phyloP scores from a whole-genome alignment of 306 rosid species.

The Castanospermum australe region DNA sequence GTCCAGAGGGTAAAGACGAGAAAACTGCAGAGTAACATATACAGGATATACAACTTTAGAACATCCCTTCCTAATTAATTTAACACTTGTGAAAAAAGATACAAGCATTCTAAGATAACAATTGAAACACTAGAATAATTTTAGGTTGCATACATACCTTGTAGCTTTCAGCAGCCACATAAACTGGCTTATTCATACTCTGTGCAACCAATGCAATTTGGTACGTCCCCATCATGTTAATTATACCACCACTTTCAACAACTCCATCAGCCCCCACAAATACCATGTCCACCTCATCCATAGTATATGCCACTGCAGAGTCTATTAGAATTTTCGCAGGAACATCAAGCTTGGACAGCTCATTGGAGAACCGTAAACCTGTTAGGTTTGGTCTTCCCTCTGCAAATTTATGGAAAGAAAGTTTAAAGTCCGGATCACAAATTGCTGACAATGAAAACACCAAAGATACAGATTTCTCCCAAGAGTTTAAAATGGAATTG shows the following conservation, averaged over 20 bases:
- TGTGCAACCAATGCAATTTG: constrained; percentile 91
- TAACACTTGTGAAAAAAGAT: background rate
- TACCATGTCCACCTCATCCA: constrained; percentile 99
- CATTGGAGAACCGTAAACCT: constrained; percentile 76
- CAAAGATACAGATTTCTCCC: background rate
- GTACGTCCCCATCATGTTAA: constrained; percentile 96
- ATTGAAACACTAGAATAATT: background rate
- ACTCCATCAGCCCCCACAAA: constrained; percentile 96
- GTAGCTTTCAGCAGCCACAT: constrained; percentile 98
- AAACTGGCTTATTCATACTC: constrained; percentile 87
- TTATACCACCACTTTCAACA: constrained; percentile 96
- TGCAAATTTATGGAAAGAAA: constrained; percentile 37
- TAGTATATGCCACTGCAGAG: constrained; percentile 89
- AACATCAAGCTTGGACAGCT: constrained; percentile 85
- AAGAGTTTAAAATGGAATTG: background rate
- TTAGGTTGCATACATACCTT: constrained; percentile 52
- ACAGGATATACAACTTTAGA: background rate
- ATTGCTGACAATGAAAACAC: background rate
- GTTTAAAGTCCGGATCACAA: background rate
- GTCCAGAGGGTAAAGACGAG: constrained; percentile 91
- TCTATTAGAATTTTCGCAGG: constrained; percentile 93
- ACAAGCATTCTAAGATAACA: constrained; percentile 2
- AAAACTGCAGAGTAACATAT: constrained; percentile 64
- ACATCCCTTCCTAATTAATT: constrained; percentile 1
- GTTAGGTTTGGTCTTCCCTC: constrained; percentile 96